A percentile compares a stretch with the other conserved stretches of the same genome.
Evolutionary conservation across 2,329 filamentous ascomycete genomes (phyloP).

Genomic region (Scedosporium dehoogii): DNA sequence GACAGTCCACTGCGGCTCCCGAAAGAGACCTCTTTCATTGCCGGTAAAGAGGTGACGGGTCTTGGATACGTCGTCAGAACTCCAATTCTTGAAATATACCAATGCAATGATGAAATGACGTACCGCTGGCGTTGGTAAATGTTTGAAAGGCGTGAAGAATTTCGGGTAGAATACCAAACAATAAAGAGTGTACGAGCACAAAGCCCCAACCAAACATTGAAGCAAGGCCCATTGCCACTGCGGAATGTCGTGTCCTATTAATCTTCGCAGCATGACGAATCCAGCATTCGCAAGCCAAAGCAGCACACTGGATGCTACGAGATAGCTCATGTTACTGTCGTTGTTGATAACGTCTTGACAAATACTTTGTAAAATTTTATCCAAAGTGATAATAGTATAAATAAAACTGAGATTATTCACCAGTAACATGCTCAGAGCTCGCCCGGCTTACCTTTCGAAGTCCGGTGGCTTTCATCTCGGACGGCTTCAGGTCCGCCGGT

Average conservation of each 20-base stretch:
- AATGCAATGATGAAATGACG: not conserved
- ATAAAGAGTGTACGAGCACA: not conserved
- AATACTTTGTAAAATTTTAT: not conserved
- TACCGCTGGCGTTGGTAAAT: not conserved
- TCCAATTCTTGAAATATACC: not conserved
- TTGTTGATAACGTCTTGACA: not conserved
- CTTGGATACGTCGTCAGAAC: not conserved
- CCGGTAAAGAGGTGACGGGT: not conserved
- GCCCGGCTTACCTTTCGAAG: not conserved
- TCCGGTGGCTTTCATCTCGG: not conserved
- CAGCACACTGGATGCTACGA: not conserved
- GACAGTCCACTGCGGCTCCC: not conserved
- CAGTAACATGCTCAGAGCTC: not conserved
- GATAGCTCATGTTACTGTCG: not conserved
- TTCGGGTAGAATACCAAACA: not conserved
- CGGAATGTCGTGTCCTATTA: not conserved
- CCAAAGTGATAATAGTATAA: not conserved
- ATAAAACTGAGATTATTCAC: not conserved
- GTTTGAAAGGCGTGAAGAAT: not conserved
- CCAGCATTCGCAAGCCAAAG: not conserved
- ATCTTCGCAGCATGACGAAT: not conserved
- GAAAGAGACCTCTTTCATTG: not conserved
- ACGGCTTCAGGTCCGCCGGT: not conserved
- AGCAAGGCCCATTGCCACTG: not conserved
- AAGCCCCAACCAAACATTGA: not conserved